Evolutionary conservation across 306 rosid genomes (phyloP).

Genomic region (Astragalus membranaceus): DNA sequence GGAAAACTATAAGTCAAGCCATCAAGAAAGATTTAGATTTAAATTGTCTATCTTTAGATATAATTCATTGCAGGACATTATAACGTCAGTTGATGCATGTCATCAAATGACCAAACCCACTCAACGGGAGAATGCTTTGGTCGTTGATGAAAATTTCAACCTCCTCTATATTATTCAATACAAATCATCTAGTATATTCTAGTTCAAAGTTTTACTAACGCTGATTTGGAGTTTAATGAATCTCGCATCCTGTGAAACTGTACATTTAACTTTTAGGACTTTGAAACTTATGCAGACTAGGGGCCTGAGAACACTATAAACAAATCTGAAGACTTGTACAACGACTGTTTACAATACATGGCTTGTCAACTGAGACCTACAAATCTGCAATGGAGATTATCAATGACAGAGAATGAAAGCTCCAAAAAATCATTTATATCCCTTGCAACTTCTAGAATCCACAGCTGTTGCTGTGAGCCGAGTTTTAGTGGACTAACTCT

Average conservation of each 20-base stretch:
- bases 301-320: constrained; percentile 2
- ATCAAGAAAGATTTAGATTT: too few species aligned
- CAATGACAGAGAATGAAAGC: constrained; percentile 31
- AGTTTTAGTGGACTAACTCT: constrained; percentile 25
- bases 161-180: background rate
- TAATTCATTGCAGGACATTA: background rate
- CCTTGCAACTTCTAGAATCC: constrained; percentile 35
- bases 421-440: constrained; percentile 25
- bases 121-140: background rate
- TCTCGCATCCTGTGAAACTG: background rate
- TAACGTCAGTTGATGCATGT: background rate
- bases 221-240: background rate
- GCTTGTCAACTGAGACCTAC: constrained; percentile 39
- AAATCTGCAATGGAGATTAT: constrained; percentile 35
- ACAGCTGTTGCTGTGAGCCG: constrained; percentile 33
- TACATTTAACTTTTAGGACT: background rate
- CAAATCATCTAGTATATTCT: background rate
- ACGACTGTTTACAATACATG: constrained; percentile 24
- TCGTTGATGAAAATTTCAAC: background rate
- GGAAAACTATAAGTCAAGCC: too few species aligned
- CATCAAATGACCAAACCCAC: background rate
- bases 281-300: constrained; percentile 19
- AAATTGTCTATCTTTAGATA: too few species aligned
- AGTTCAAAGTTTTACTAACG: background rate
- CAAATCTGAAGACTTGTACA: background rate